Evolutionary conservation across 2,329 filamentous ascomycete genomes (phyloP).

Genomic region (Hyphodiscus sp.): DNA sequence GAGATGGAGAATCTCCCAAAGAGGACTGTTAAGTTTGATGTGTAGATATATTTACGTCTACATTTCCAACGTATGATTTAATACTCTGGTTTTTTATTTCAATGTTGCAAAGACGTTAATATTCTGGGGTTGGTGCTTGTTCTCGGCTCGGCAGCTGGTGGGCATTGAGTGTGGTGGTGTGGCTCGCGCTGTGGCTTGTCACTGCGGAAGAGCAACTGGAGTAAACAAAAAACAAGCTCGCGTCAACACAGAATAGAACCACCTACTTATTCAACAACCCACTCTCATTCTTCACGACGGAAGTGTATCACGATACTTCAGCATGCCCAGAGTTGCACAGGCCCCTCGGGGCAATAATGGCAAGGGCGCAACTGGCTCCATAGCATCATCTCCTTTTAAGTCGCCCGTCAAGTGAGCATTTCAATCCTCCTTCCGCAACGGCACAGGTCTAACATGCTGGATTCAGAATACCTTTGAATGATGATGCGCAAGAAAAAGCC

Average conservation of each 20-base stretch:
- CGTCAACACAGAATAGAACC: constrained; percentile 12
- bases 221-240: neutral
- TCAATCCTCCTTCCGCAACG: neutral
- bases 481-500: constrained; percentile 89
- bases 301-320: constrained; percentile 2
- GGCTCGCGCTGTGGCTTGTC: neutral
- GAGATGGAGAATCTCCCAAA: too few species aligned
- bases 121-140: too few species aligned
- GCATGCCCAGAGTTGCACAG: constrained; percentile 51
- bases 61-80: too few species aligned
- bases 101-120: too few species aligned
- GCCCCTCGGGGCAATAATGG: constrained; percentile 35
- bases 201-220: neutral
- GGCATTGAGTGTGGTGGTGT: neutral
- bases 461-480: constrained; percentile 83
- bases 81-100: too few species aligned
- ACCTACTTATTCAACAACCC: constrained; percentile 1
- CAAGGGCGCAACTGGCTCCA: constrained; percentile 33
- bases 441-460: constrained; percentile 1
- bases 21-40: too few species aligned
- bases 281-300: constrained; percentile 3
- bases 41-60: too few species aligned
- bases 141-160: too few species aligned
- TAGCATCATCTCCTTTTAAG: constrained; percentile 28
- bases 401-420: constrained; percentile 30